A percentile compares a stretch with the other conserved stretches of the same genome.
phyloP scores from a whole-genome alignment of 1,139 yeast genomes.

The Saccharomycopsis crataegensis region DNA sequence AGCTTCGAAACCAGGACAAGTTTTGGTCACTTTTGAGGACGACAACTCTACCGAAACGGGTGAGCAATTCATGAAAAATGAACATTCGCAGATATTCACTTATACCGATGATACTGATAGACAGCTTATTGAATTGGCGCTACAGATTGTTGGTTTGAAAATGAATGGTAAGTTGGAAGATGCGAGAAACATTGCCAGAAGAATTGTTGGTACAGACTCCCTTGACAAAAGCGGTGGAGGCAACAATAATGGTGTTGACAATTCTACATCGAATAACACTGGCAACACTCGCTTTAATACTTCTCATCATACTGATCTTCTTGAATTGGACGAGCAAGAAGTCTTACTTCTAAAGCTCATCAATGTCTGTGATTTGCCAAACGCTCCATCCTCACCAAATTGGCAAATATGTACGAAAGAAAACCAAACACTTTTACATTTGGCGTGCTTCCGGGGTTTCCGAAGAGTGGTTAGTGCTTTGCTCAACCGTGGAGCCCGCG shows the following conservation, averaged over 20 bases:
- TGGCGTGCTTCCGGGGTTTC: slow-evolving; percentile 74
- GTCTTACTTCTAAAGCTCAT: slow-evolving; percentile 8
- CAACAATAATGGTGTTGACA: slow-evolving; percentile 10
- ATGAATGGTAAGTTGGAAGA: slow-evolving; percentile 93
- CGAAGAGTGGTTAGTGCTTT: slow-evolving; percentile 52
- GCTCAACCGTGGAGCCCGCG: slow-evolving; percentile 71
- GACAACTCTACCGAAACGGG: neutral
- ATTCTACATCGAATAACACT: neutral
- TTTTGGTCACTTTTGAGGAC: slow-evolving; percentile 59
- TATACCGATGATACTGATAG: slow-evolving; percentile 90
- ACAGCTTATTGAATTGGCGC: slow-evolving; percentile 83
- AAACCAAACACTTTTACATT: slow-evolving; percentile 83
- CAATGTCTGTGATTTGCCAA: slow-evolving; percentile 30
- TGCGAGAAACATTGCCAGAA: slow-evolving; percentile 81
- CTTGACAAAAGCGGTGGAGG: slow-evolving; percentile 25
- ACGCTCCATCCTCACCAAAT: slow-evolving; percentile 49
- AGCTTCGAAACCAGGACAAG: slow-evolving; percentile 83
- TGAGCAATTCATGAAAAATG: slow-evolving; percentile 6
- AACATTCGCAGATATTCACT: slow-evolving; percentile 47
- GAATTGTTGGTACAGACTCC: slow-evolving; percentile 61
- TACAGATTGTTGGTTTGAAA: slow-evolving; percentile 89
- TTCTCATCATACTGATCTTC: neutral
- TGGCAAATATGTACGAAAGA: slow-evolving; percentile 64
- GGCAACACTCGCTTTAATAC: slow-evolving; percentile 19
- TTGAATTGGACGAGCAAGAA: slow-evolving; percentile 4